Percentiles rank a stretch among this genome's conserved stretches.
phyloP scores from a whole-genome alignment of 345 rosid genomes.

The Eucalyptus pumila region DNA sequence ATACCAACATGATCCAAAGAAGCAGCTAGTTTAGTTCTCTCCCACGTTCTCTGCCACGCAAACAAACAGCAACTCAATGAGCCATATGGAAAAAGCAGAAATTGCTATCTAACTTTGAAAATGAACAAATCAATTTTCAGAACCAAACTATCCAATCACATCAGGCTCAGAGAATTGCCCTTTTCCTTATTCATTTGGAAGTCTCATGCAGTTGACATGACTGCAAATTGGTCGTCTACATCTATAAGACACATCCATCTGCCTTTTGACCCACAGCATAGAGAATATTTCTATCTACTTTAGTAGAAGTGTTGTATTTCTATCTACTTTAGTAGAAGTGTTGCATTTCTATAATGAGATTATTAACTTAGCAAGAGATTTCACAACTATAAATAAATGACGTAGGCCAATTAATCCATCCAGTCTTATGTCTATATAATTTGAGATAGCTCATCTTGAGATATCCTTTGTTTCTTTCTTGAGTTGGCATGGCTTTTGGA shows the following conservation, averaged over 20 bases:
- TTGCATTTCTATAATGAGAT: neutral
- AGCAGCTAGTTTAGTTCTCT: constrained; percentile 77
- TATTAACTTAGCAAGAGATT: neutral
- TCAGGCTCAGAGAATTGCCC: neutral
- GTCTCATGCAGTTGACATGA: neutral
- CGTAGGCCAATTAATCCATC: neutral
- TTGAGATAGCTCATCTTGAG: neutral
- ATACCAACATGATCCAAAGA: constrained; percentile 81
- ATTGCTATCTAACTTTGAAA: neutral
- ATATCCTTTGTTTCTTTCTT: neutral
- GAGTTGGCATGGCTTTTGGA: neutral
- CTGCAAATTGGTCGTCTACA: neutral
- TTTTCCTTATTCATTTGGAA: neutral
- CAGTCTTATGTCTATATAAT: neutral
- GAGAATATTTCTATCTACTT: neutral
- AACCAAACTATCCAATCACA: neutral
- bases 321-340: neutral
- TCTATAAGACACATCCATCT: neutral
- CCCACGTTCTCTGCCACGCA: constrained; percentile 83
- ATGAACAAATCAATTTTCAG: neutral
- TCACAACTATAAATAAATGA: neutral
- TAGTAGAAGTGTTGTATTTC: neutral
- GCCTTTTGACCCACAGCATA: neutral
- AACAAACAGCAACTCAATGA: neutral
- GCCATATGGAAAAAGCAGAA: neutral